phyloP scores from a whole-genome alignment of 2,329 filamentous ascomycete species.

The Cryphonectria carpinicola region DNA sequence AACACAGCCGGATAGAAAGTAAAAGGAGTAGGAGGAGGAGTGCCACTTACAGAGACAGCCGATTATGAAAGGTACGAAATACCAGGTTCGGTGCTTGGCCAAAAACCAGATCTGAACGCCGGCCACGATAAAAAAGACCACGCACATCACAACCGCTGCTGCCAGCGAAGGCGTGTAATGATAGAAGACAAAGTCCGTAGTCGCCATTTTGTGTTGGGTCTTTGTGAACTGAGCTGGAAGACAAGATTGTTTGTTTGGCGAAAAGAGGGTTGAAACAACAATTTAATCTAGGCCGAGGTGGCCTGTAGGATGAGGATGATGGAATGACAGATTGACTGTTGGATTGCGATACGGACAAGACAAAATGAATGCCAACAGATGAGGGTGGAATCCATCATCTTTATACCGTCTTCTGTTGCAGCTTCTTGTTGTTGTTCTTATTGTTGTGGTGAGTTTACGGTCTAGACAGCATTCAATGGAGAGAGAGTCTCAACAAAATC shows the following conservation, averaged over 20 bases:
- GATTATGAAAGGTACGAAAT: slow-evolving; percentile 55
- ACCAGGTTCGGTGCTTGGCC: slow-evolving; percentile 48
- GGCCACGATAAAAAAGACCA: slow-evolving; percentile 45
- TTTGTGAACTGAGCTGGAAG: background rate
- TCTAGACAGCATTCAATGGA: background rate
- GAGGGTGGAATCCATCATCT: background rate
- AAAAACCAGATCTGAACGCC: slow-evolving; percentile 44
- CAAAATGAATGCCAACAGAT: background rate
- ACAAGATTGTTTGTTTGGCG: no score
- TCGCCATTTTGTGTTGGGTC: background rate
- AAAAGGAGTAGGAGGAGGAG: background rate
- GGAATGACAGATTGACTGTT: background rate
- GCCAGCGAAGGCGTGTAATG: slow-evolving; percentile 49
- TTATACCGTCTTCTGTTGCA: background rate
- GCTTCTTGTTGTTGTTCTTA: background rate
- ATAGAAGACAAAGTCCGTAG: slow-evolving; percentile 39
- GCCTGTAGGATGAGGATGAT: background rate
- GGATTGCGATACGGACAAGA: background rate
- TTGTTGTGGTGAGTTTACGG: background rate
- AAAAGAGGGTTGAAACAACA: no score
- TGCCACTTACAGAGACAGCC: slow-evolving; percentile 51
- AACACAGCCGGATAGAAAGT: background rate
- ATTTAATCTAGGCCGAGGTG: background rate
- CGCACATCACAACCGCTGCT: slow-evolving; percentile 46
- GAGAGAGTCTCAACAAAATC: background rate